Evolutionary conservation across 192 early-diverging fungal genomes (phyloP).

Genomic region (Coemansia sp.): DNA sequence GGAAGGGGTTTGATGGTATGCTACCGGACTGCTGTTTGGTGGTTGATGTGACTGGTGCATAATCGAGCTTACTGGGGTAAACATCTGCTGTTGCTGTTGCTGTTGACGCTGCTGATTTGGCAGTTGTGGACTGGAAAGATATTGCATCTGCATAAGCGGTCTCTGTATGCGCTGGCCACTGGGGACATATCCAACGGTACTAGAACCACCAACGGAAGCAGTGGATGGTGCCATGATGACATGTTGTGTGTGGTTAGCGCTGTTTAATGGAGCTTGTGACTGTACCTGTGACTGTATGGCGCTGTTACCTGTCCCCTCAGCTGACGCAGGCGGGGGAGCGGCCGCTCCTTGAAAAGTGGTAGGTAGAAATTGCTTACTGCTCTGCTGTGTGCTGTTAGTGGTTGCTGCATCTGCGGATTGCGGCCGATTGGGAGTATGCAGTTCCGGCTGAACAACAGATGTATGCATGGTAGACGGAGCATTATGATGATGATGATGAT

Average conservation of each 20-base stretch:
- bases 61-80: background rate
- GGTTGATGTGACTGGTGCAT: background rate
- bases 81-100: constrained; percentile 7
- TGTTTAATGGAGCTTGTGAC: background rate
- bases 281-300: background rate
- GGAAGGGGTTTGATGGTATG: background rate
- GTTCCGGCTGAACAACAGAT: background rate
- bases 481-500: background rate
- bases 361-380: background rate
- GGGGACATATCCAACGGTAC: background rate
- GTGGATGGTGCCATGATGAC: background rate
- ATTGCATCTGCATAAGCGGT: constrained; percentile 2
- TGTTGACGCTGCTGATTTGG: constrained; percentile 5
- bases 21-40: background rate
- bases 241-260: background rate
- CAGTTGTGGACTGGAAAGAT: background rate
- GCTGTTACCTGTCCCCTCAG: background rate
- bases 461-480: background rate
- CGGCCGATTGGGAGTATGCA: constrained; percentile 18
- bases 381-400: constrained; percentile 8
- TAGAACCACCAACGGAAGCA: background rate
- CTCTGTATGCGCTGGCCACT: background rate
- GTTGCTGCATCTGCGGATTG: constrained; percentile 25
- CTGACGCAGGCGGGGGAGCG: background rate
- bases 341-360: background rate